These are phyloP conservation scores for Paratinospora sagittata DNA, from an alignment of 164 flowering plant species.

Conservation along the genomic window DNA sequence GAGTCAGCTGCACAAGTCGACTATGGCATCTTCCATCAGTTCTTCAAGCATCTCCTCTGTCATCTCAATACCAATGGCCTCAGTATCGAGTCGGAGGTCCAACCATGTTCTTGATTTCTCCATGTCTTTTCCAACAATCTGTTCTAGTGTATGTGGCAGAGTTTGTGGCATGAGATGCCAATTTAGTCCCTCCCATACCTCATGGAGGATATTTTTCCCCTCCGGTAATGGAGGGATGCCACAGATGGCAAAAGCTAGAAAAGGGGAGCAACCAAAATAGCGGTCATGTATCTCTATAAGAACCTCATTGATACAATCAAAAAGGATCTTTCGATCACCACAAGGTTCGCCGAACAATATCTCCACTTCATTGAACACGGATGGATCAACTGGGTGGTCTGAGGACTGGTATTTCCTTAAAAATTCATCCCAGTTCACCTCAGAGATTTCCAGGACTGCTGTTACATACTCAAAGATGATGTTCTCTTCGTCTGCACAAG, in stretches of 20 bases:
- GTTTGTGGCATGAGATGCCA: slow-evolving; percentile 40
- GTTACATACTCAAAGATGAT: slow-evolving; percentile 48
- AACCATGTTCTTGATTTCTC: slow-evolving; percentile 52
- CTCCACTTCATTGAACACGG: slow-evolving; percentile 48
- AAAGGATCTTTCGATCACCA: slow-evolving; percentile 52
- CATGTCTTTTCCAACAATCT: slow-evolving; percentile 62
- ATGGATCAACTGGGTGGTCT: slow-evolving; percentile 50
- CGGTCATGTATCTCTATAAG: slow-evolving; percentile 45
- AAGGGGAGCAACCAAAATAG: slow-evolving; percentile 39
- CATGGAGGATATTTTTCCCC: slow-evolving; percentile 33
- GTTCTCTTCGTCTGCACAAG: slow-evolving; percentile 33
- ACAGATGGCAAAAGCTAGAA: slow-evolving; percentile 40
- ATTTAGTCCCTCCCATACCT: slow-evolving; percentile 54
- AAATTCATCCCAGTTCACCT: slow-evolving; percentile 49
- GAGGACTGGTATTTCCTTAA: slow-evolving; percentile 34
- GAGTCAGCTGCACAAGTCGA: slow-evolving; percentile 25
- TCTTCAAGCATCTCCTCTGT: slow-evolving; percentile 53
- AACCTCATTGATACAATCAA: slow-evolving; percentile 71
- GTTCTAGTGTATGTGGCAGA: slow-evolving; percentile 49
- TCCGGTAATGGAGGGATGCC: slow-evolving; percentile 39
- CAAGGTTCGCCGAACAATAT: slow-evolving; percentile 37
- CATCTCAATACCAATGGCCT: slow-evolving; percentile 44
- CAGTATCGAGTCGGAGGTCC: slow-evolving; percentile 48
- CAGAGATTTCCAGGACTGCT: slow-evolving; percentile 49
- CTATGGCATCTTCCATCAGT: slow-evolving; percentile 50